A percentile compares a stretch with the other conserved stretches of the same genome.
These are phyloP conservation scores for Vigna reflexopilosa DNA, from an alignment of 306 rosid species.

Conservation along the genomic window DNA sequence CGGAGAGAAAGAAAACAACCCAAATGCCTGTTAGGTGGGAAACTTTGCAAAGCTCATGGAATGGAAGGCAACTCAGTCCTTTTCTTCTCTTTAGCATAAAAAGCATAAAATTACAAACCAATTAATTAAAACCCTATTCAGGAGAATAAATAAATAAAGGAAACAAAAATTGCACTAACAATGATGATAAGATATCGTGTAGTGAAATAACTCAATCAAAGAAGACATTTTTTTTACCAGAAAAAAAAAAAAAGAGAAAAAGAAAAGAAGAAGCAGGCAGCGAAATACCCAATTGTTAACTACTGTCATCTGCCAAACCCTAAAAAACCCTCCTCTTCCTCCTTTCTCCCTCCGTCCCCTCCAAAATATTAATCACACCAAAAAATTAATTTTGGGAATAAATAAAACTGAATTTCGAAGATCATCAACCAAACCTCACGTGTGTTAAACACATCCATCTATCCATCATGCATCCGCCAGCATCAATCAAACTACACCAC, in stretches of 20 bases:
- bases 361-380: constrained; percentile 70
- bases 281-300: constrained; percentile 54
- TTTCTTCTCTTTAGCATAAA: constrained; percentile 50
- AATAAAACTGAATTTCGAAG: constrained; percentile 54
- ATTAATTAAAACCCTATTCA: constrained; percentile 10
- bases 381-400: constrained; percentile 51
- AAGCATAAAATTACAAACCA: constrained; percentile 47
- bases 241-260: background rate
- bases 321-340: constrained; percentile 43
- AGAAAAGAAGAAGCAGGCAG: constrained; percentile 14
- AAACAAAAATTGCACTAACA: constrained; percentile 58
- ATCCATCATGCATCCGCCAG: background rate
- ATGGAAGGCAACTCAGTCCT: constrained; percentile 50
- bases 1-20: background rate
- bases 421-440: constrained; percentile 88
- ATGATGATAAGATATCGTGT: constrained; percentile 66
- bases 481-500: constrained; percentile 61
- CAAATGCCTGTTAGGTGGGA: constrained; percentile 63
- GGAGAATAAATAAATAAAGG: constrained; percentile 41
- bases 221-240: constrained; percentile 22
- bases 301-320: constrained; percentile 65
- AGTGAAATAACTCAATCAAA: constrained; percentile 53
- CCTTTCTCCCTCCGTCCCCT: constrained; percentile 22
- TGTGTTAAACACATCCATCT: constrained; percentile 40
- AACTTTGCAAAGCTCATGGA: constrained; percentile 52